Percentiles rank a stretch among this genome's conserved stretches.
Evolutionary conservation across 257 asterid genomes (phyloP).

Genomic region (Nicotiana undulata): DNA sequence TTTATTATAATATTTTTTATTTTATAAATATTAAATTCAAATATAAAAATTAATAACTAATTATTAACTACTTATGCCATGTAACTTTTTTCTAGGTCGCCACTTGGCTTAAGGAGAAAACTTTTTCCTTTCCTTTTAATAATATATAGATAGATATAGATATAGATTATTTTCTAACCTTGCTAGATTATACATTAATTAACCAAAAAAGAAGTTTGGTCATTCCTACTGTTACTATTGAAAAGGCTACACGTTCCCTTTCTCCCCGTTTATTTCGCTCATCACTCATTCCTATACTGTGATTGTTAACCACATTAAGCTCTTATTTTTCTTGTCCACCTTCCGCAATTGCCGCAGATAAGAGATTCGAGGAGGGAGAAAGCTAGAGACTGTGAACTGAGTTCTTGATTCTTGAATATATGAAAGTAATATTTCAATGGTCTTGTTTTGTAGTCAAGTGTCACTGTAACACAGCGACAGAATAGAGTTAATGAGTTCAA

Average conservation of each 20-base stretch:
- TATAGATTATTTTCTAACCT: too few relatives aligned
- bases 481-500: not conserved
- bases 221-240: not conserved
- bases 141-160: too few relatives aligned
- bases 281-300: constrained; percentile 9
- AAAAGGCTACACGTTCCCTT: not conserved
- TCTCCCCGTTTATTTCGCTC: constrained; percentile 76
- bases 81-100: too few relatives aligned
- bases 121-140: too few relatives aligned
- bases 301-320: constrained; percentile 28
- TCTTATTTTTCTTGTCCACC: not conserved
- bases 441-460: constrained; percentile 11
- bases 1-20: too few relatives aligned
- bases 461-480: constrained; percentile 6
- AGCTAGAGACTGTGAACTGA: constrained; percentile 6
- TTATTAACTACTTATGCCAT: too few relatives aligned
- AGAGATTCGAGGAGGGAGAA: constrained; percentile 1
- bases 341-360: constrained; percentile 52
- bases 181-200: too few relatives aligned
- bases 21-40: too few relatives aligned
- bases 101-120: too few relatives aligned
- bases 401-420: constrained; percentile 4
- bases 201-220: not conserved
- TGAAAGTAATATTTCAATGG: constrained; percentile 19
- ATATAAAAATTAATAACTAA: too few relatives aligned